These are phyloP conservation scores for Gossypium australe DNA, from an alignment of 345 rosid species.

Conservation along the genomic window DNA sequence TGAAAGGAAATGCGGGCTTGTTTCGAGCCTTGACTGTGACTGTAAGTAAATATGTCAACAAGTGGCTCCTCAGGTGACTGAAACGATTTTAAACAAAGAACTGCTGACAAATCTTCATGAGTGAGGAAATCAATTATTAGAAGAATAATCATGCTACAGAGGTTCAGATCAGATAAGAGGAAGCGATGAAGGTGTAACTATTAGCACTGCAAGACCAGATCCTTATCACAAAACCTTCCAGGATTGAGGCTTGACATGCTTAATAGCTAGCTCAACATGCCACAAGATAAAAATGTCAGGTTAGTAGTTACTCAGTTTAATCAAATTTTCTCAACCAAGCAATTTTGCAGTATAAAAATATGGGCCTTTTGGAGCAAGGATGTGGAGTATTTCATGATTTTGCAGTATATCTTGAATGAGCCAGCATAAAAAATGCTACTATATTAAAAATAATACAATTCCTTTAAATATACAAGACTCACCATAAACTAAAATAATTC, in stretches of 20 bases:
- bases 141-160: neutral
- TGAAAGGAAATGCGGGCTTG: neutral
- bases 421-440: conserved; percentile 37
- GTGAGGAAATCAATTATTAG: neutral
- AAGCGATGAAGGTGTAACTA: neutral
- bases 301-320: neutral
- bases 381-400: conserved; percentile 8
- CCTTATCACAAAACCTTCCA: neutral
- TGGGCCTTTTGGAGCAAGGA: conserved; percentile 10
- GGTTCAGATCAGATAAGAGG: conserved; percentile 2
- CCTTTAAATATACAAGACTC: conserved; percentile 35
- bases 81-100: neutral
- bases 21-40: neutral
- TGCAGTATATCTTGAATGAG: conserved; percentile 28
- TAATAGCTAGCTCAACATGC: conserved; percentile 3
- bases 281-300: conserved; percentile 2
- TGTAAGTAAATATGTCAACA: neutral
- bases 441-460: conserved; percentile 27
- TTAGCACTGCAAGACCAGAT: neutral
- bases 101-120: neutral
- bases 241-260: neutral
- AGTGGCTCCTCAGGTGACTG: neutral
- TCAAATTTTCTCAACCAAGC: neutral
- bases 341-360: neutral
- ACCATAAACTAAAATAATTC: conserved; percentile 31